Percentiles rank a stretch among this genome's conserved stretches.
Evolutionary conservation across 2,329 filamentous ascomycete genomes (phyloP).

Genomic region (Aspergillus floridensis): DNA sequence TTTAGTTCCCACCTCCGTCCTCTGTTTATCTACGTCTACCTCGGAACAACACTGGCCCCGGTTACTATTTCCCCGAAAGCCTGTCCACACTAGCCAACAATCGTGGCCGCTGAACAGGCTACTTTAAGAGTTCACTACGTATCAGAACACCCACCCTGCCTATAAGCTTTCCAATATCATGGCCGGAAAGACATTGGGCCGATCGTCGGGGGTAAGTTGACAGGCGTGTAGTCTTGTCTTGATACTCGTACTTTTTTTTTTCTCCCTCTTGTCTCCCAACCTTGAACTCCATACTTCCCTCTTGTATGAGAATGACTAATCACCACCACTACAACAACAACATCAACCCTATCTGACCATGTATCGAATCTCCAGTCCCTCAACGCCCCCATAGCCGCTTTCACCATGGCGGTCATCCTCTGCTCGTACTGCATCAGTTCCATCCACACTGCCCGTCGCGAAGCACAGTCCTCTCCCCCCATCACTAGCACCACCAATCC

Average conservation of each 20-base stretch:
- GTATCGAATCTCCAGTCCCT: constrained; percentile 44
- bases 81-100: background rate
- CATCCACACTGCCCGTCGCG: constrained; percentile 64
- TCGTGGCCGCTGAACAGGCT: background rate
- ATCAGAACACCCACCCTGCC: too few species aligned
- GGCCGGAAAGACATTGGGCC: constrained; percentile 20
- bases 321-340: too few species aligned
- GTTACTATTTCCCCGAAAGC: background rate
- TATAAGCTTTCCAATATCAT: constrained; percentile 1
- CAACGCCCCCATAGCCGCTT: constrained; percentile 60
- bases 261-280: background rate
- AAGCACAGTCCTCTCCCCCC: constrained; percentile 52
- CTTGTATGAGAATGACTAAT: background rate
- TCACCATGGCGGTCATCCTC: constrained; percentile 60
- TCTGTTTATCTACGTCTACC: background rate
- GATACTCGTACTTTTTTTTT: background rate
- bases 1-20: too few species aligned
- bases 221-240: background rate
- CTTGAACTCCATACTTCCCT: too few species aligned
- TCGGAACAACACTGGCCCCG: background rate
- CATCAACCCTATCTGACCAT: background rate
- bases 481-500: constrained; percentile 27
- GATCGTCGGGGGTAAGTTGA: constrained; percentile 22
- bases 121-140: too few species aligned
- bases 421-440: constrained; percentile 63